These are phyloP conservation scores for Saitozyma sp. DNA, from an alignment of 768 basidiomycete genomes.

Conservation along the genomic window DNA sequence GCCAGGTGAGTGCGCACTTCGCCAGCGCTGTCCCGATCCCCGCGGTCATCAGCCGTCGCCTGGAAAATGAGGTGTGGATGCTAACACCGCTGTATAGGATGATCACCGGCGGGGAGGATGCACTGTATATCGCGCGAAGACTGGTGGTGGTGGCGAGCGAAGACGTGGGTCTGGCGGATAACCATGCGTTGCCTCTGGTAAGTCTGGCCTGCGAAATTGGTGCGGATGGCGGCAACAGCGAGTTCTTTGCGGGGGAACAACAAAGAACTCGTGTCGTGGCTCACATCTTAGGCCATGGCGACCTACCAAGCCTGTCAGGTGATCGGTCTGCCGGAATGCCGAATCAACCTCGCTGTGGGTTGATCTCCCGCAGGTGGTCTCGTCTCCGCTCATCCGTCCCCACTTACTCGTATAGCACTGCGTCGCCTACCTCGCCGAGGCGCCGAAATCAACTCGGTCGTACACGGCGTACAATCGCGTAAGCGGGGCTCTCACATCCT, in stretches of 20 bases:
- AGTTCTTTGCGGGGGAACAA: no score
- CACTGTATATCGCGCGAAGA: slow-evolving; percentile 69
- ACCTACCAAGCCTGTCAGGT: slow-evolving; percentile 55
- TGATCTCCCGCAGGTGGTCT: neutral
- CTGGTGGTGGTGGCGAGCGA: slow-evolving; percentile 81
- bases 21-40: neutral
- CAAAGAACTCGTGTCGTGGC: neutral
- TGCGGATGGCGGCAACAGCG: no score
- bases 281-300: slow-evolving; percentile 48
- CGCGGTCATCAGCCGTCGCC: no score
- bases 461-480: slow-evolving; percentile 72
- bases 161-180: slow-evolving; percentile 79
- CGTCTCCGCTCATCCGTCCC: neutral
- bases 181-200: slow-evolving; percentile 72
- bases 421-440: slow-evolving; percentile 75
- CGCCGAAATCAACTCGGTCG: slow-evolving; percentile 74
- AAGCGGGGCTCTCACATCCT: slow-evolving; percentile 10
- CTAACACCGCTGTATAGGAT: slow-evolving; percentile 56
- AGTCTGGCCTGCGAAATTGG: slow-evolving; percentile 26
- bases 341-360: slow-evolving; percentile 50
- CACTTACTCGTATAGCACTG: slow-evolving; percentile 56
- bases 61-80: neutral
- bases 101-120: slow-evolving; percentile 78
- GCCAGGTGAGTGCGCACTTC: slow-evolving; percentile 56
- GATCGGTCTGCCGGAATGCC: slow-evolving; percentile 49